These are phyloP conservation scores for Carallia brachiata DNA, from an alignment of 345 rosid species.

Conservation along the genomic window DNA sequence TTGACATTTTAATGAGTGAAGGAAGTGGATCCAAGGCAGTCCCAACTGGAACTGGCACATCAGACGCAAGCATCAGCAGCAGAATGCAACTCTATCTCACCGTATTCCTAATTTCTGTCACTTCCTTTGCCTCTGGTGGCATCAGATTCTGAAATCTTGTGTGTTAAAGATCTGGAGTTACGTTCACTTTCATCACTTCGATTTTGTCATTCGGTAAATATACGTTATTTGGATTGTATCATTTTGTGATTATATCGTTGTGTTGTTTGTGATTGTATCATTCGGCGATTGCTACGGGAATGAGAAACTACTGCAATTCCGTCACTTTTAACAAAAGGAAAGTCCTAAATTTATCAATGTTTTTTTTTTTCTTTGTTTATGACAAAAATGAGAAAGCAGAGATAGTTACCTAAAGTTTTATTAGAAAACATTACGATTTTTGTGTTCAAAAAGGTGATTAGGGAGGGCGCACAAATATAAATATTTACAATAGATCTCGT, in stretches of 20 bases:
- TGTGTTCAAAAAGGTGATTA: too few species aligned
- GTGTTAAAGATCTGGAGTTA: not conserved
- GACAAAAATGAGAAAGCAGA: too few species aligned
- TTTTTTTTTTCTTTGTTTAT: too few species aligned
- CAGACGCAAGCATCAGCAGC: conserved; percentile 11
- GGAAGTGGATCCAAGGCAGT: conserved; percentile 38
- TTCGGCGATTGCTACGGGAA: not conserved
- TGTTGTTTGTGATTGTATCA: too few species aligned
- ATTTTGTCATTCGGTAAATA: not conserved
- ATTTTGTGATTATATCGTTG: not conserved
- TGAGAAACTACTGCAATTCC: not conserved
- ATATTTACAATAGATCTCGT: too few species aligned
- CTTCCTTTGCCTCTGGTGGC: conserved; percentile 7
- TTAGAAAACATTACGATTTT: too few species aligned
- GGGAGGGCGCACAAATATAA: too few species aligned
- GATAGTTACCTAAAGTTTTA: too few species aligned
- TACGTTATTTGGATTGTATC: not conserved
- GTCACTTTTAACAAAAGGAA: too few species aligned
- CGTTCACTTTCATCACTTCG: not conserved
- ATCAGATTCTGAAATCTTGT: conserved; percentile 3
- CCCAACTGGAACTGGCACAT: conserved; percentile 26
- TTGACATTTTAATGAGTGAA: conserved; percentile 14
- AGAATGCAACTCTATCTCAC: conserved; percentile 12
- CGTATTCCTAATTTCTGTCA: conserved; percentile 1
- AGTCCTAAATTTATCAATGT: too few species aligned